Evolutionary conservation across 2,329 filamentous ascomycete genomes (phyloP).

Genomic region (Botrytis paeoniae): DNA sequence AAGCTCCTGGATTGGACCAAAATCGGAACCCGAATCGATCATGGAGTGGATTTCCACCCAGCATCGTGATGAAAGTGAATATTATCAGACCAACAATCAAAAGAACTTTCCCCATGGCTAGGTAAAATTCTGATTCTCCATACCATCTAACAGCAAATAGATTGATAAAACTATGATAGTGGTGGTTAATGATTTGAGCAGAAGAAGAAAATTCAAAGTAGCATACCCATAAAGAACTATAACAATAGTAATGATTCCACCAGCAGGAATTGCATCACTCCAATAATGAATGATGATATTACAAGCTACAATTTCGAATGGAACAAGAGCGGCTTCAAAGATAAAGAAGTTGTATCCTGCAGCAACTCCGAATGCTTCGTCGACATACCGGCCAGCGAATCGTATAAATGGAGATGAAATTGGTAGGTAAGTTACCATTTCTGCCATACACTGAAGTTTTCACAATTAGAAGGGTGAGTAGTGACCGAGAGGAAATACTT

Average conservation of each 20-base stretch:
- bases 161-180: conserved; percentile 43
- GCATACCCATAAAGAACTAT: conserved; percentile 42
- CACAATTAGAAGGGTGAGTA: conserved; percentile 58
- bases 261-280: conserved; percentile 46
- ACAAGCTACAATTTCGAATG: conserved; percentile 43
- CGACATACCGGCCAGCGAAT: conserved; percentile 72
- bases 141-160: conserved; percentile 52
- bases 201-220: conserved; percentile 40
- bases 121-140: conserved; percentile 58
- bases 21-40: conserved; percentile 44
- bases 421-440: conserved; percentile 75
- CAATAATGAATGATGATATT: conserved; percentile 45
- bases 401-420: conserved; percentile 77
- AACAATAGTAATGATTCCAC: conserved; percentile 53
- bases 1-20: conserved; percentile 49
- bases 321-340: conserved; percentile 57
- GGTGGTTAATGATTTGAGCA: conserved; percentile 35
- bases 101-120: conserved; percentile 38
- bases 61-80: conserved; percentile 39
- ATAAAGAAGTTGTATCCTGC: conserved; percentile 74
- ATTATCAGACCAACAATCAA: conserved; percentile 36
- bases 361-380: conserved; percentile 71
- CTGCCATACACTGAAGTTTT: conserved; percentile 48
- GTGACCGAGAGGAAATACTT: conserved; percentile 32
- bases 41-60: conserved; percentile 36